Evolutionary conservation across 306 rosid genomes (phyloP).

Genomic region (Dryas drummondii): DNA sequence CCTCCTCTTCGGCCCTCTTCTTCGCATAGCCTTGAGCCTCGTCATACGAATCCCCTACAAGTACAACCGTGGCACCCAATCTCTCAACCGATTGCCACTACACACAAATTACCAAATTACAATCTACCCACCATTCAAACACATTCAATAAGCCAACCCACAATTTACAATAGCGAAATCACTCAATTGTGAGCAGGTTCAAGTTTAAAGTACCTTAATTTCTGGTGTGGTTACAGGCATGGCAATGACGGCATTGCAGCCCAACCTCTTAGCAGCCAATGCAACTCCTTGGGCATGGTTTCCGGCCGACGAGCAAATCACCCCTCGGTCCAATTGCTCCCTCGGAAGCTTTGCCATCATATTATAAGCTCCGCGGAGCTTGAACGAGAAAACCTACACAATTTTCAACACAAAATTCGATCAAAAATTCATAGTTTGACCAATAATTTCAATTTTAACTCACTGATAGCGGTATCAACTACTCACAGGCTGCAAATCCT

Average conservation of each 20-base stretch:
- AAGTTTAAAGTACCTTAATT: slow-evolving; percentile 58
- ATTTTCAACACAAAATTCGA: slow-evolving; percentile 2
- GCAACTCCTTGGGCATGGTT: slow-evolving; percentile 99
- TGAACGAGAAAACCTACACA: slow-evolving; percentile 82
- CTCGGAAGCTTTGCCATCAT: slow-evolving; percentile 85
- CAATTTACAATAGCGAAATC: background rate
- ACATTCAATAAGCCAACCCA: background rate
- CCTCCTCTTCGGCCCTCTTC: slow-evolving; percentile 61
- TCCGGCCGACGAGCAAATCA: slow-evolving; percentile 96
- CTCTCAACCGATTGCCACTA: slow-evolving; percentile 90
- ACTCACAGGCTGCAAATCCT: slow-evolving; percentile 88
- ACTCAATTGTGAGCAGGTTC: no score
- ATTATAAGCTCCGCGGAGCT: slow-evolving; percentile 96
- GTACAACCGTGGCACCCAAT: slow-evolving; percentile 83
- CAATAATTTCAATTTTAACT: background rate
- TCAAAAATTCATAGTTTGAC: background rate
- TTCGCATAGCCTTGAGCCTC: slow-evolving; percentile 95
- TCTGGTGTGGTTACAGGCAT: slow-evolving; percentile 95
- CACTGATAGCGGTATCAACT: background rate
- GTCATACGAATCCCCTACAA: slow-evolving; percentile 85
- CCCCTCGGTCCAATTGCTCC: slow-evolving; percentile 74
- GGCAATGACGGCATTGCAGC: slow-evolving; percentile 74
- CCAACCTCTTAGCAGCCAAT: slow-evolving; percentile 71
- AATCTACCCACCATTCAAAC: background rate
- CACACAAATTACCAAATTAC: background rate